A percentile compares a stretch with the other conserved stretches of the same genome.
Conservation (phyloP, 306 rosid genomes). For the Echinosophora koreensis region DNA sequence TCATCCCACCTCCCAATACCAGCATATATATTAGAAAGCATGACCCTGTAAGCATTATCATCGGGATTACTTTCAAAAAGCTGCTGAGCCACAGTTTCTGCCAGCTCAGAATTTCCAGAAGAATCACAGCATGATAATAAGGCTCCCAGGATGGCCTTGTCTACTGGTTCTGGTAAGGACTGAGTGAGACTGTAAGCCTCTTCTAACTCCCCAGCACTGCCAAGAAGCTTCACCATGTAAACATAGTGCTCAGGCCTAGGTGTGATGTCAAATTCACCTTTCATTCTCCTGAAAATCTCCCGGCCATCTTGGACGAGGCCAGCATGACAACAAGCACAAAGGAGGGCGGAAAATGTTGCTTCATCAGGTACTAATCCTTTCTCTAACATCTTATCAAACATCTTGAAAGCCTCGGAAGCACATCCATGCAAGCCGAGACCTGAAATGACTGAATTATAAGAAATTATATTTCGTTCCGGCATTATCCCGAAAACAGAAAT, state of each 20-base stretch:
- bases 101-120: conserved; percentile 67
- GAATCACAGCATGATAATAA: conserved; percentile 84
- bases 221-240: conserved; percentile 89
- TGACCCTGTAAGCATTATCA: conserved; percentile 62
- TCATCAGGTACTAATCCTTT: conserved; percentile 70
- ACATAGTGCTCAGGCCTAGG: conserved; percentile 80
- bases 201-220: conserved; percentile 76
- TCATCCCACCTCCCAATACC: conserved; percentile 84
- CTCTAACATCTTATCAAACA: conserved; percentile 63
- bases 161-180: conserved; percentile 79
- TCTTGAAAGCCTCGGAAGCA: conserved; percentile 67
- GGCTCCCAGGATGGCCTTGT: conserved; percentile 85
- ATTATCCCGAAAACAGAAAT: conserved; percentile 60
- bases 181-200: conserved; percentile 74
- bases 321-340: conserved; percentile 83
- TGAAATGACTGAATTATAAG: conserved; percentile 80
- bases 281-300: conserved; percentile 74
- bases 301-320: conserved; percentile 77
- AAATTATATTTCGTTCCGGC: conserved; percentile 64
- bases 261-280: conserved; percentile 62
- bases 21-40: conserved; percentile 87
- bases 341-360: conserved; percentile 88
- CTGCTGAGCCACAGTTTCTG: conserved; percentile 69
- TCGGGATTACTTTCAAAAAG: conserved; percentile 64
- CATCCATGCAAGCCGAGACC: conserved; percentile 86